phyloP scores from a whole-genome alignment of 495 filamentous ascomycete species.

The Amphirosellinia nigrospora region DNA sequence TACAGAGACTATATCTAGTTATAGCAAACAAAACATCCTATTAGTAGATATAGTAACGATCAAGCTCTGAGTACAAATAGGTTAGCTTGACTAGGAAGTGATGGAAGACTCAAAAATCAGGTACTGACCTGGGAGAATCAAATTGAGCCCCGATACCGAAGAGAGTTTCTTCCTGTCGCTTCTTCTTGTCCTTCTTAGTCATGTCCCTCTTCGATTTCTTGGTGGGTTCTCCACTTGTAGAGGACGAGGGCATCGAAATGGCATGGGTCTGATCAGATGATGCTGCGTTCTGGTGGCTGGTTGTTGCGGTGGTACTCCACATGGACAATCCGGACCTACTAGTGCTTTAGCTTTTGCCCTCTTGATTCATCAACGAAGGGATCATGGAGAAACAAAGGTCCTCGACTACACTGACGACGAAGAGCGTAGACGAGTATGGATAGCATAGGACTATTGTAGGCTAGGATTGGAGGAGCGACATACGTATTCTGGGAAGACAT shows the following conservation, averaged over 20 bases:
- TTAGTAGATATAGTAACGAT: not conserved
- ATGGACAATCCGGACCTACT: not conserved
- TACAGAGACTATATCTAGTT: not conserved
- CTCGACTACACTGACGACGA: not conserved
- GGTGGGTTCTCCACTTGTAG: not conserved
- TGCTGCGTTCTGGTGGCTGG: not conserved
- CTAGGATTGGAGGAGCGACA: not conserved
- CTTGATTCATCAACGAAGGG: not conserved
- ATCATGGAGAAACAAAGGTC: not conserved
- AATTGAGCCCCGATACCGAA: not conserved
- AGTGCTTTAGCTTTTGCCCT: not conserved
- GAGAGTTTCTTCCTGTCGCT: not conserved
- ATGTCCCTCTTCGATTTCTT: not conserved
- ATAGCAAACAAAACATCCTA: not conserved
- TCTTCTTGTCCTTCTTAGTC: slow-evolving; percentile 11
- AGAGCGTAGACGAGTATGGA: not conserved
- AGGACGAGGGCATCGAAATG: not conserved
- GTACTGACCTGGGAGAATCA: not conserved
- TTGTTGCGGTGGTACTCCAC: not conserved
- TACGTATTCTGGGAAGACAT: not conserved
- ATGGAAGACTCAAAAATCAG: not conserved
- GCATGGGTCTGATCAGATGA: not conserved
- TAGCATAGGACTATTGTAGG: too few relatives aligned
- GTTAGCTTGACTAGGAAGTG: not conserved
- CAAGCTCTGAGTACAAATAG: not conserved